Percentiles rank a stretch among this genome's conserved stretches.
phyloP scores from a whole-genome alignment of 495 filamentous ascomycete species.

The Oidiodendron maius region DNA sequence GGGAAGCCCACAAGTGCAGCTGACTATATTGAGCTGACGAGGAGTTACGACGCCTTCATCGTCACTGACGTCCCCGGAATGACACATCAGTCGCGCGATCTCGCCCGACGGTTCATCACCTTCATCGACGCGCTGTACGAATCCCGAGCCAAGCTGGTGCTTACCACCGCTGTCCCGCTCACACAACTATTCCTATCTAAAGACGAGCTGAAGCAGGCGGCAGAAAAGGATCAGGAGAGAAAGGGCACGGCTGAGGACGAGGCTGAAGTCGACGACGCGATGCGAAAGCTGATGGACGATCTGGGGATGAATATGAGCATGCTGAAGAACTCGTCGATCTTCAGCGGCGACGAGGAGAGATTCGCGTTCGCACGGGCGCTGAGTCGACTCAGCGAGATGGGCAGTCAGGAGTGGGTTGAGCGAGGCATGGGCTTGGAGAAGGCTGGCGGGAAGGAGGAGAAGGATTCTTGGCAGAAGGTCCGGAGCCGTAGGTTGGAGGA shows the following conservation, averaged over 20 bases:
- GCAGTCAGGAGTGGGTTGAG: slow-evolving; percentile 91
- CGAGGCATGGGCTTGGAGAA: slow-evolving; percentile 63
- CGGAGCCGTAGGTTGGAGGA: slow-evolving; percentile 67
- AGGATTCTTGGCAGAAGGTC: slow-evolving; percentile 58
- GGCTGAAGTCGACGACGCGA: slow-evolving; percentile 67
- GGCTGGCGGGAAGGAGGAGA: slow-evolving; percentile 53
- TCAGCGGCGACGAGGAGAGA: slow-evolving; percentile 91
- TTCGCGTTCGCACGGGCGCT: slow-evolving; percentile 93
- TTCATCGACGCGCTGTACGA: slow-evolving; percentile 95
- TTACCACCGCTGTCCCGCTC: slow-evolving; percentile 82
- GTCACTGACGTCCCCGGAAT: slow-evolving; percentile 89
- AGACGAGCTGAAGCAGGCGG: slow-evolving; percentile 58
- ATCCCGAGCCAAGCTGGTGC: slow-evolving; percentile 81
- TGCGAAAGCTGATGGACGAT: slow-evolving; percentile 92
- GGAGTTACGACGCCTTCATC: slow-evolving; percentile 86
- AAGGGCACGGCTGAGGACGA: slow-evolving; percentile 39
- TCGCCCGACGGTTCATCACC: slow-evolving; percentile 90
- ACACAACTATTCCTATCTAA: slow-evolving; percentile 83
- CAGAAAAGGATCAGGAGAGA: slow-evolving; percentile 33
- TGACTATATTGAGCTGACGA: slow-evolving; percentile 90
- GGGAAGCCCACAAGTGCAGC: slow-evolving; percentile 82
- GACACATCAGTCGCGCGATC: slow-evolving; percentile 78
- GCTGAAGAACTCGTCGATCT: slow-evolving; percentile 80
- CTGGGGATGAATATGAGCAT: slow-evolving; percentile 79
- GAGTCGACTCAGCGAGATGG: slow-evolving; percentile 85